These are phyloP conservation scores for Rubia yunnanensis DNA, from an alignment of 257 asterid species.

Conservation along the genomic window DNA sequence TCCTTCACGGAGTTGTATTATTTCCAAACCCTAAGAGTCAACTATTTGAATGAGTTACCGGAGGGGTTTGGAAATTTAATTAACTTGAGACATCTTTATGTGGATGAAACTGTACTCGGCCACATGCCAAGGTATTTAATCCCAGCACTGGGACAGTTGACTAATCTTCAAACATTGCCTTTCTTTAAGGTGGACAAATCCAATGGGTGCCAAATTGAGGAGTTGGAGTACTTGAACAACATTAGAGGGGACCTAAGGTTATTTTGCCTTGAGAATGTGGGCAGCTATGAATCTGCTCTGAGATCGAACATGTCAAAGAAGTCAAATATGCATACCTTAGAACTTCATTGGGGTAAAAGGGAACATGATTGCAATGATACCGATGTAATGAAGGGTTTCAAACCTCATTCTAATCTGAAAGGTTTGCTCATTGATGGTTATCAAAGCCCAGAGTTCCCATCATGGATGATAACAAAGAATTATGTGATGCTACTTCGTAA, in stretches of 20 bases:
- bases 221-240: constrained; percentile 14
- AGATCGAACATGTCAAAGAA: not conserved
- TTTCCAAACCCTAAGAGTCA: constrained; percentile 16
- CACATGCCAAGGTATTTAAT: not conserved
- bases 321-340: not conserved
- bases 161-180: constrained; percentile 14
- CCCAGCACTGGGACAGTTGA: constrained; percentile 12
- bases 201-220: constrained; percentile 15
- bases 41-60: not conserved
- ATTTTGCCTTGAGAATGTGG: constrained; percentile 10
- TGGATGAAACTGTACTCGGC: not conserved
- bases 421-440: constrained; percentile 9
- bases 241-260: constrained; percentile 13
- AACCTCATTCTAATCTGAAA: constrained; percentile 17
- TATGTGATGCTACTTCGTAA: not conserved
- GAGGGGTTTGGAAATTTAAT: constrained; percentile 3
- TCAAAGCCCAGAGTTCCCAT: constrained; percentile 15
- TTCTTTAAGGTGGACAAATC: constrained; percentile 4
- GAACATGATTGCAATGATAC: not conserved
- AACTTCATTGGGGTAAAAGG: not conserved
- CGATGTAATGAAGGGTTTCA: constrained; percentile 13
- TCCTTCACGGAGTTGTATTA: constrained; percentile 13
- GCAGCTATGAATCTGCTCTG: not conserved
- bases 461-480: constrained; percentile 13
- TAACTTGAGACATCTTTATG: constrained; percentile 13